Base-by-base conservation (phyloP, 208 protist species). In the Leishmania arabica region DNA sequence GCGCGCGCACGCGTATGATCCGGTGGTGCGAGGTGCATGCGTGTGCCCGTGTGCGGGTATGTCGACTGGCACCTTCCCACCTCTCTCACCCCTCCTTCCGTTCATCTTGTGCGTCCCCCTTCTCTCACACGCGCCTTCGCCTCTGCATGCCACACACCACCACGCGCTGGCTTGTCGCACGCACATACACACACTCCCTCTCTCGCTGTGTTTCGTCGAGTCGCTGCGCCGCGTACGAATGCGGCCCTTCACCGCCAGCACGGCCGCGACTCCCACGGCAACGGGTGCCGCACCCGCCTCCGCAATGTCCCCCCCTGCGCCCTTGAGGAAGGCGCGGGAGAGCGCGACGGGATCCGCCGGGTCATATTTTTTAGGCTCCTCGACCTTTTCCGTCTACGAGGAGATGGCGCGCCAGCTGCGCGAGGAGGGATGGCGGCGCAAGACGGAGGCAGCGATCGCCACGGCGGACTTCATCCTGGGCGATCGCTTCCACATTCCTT, bases 381-480 rank as follows among this genome's bases (percentile, higher is more conserved):
- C 83, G 19, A 84, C 73, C 69, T 98, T 98, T 84, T 95, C 90
- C 47, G 93, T 98, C 40, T 98, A 96, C 75, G 93, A 96, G 65
- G 92, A 94, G 71, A 95, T 95, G 89, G 89, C 85, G n/a, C 54
- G 69, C 65, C 90, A 95, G 74, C 88, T 98, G 77, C 82, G 83
- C 34, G 75, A 82, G 73, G 72, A 81, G 19, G 91, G 90, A 2
- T 96, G 94, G 93, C 83, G 42, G 42, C 80, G 85, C 74, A 82
- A 84, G 69, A 75, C 79, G 3, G 75, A 74, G 37, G 11, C 69
- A 17, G 73, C 58, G 15, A 68, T 89, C 34, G 86, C 88, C 31
- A 84, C 83, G 27, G 95, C 85, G 53, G 91, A 96, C 64, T 64
- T 95, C 42, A 80, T 98, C 17, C 83, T 98, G 31, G 94, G 95